Base-by-base conservation (phyloP, 768 basidiomycete species). In the Tricholoma terreum region DNA sequence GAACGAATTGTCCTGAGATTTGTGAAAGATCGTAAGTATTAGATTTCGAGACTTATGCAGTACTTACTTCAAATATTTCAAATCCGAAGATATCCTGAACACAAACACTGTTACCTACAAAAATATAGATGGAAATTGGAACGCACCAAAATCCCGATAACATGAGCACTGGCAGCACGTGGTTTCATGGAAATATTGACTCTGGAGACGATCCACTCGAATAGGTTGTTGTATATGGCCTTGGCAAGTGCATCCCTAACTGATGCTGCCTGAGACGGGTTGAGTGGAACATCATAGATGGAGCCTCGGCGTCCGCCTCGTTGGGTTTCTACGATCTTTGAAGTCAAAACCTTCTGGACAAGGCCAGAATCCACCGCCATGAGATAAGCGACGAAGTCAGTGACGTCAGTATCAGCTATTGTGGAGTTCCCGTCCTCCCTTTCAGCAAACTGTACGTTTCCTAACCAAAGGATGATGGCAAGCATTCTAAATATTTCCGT, bases 171-270 rank as follows among this genome's bases (percentile, higher is more conserved):
- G 6, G 85, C 75, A 50, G 79, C 74, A 40, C 92, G 84, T 4
- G 94, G 83, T 72, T 94, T 95, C 95, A 99, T 97, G 5, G 96
- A 98, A 15, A 92, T 77, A 69, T 99, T 99, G 69, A 99, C 84
- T 58, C 93, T 85, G 14, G 92, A 90, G 42, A 99, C 97, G 64
- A 99, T 98, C 97, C 97, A 99, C 68, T 99, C 96, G 69, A 99
- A 98, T 3, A 98, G 76, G 71, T 98, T 98, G 75, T 95, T 98
- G 74, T 99, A 99, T 61, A 99, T 87, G 14, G 94, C 96, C 71
- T 98, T 96, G 4, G 96, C 78, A 36, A 99, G 77, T 0, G 97
- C 97, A 73, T 98, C 93, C 56, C 95, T 77, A 19, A 92, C 94
- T 1, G 95, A 83, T 0, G 75, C 75, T 2, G 97, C 97, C 70